Conservation (phyloP, 2,329 filamentous ascomycete genomes). For the Trichoderma sp. region DNA sequence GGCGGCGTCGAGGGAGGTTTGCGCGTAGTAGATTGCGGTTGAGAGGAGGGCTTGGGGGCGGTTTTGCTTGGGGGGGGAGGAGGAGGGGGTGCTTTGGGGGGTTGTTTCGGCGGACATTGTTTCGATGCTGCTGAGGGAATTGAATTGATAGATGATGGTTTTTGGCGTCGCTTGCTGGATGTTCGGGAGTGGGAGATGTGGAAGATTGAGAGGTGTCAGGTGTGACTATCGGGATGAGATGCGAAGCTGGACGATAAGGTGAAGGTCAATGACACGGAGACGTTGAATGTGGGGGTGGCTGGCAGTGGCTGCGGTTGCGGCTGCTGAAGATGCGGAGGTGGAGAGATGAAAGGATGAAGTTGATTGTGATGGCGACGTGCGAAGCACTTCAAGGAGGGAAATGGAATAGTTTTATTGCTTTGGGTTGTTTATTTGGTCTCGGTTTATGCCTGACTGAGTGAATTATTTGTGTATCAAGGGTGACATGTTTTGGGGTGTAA, state of each 20-base stretch:
- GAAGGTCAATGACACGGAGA: neutral
- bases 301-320: slow-evolving; percentile 11
- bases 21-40: slow-evolving; percentile 44
- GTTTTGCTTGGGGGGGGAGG: too few species aligned
- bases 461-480: too few species aligned
- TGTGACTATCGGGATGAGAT: neutral
- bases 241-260: too few species aligned
- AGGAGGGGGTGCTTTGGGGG: too few species aligned
- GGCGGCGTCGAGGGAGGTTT: slow-evolving; percentile 51
- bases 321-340: slow-evolving; percentile 13
- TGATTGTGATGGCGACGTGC: too few species aligned
- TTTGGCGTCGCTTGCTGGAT: too few species aligned
- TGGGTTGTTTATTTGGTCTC: neutral
- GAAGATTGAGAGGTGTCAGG: too few species aligned
- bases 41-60: neutral
- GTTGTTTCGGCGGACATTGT: too few species aligned
- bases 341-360: neutral
- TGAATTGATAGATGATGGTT: too few species aligned
- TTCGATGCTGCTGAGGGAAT: too few species aligned
- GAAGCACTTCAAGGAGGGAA: neutral
- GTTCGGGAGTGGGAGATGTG: too few species aligned
- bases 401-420: neutral
- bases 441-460: neutral
- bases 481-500: too few species aligned
- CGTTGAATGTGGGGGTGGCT: slow-evolving; percentile 9